Evolutionary conservation across 768 basidiomycete genomes (phyloP).

Genomic region (Pisolithus orientalis): DNA sequence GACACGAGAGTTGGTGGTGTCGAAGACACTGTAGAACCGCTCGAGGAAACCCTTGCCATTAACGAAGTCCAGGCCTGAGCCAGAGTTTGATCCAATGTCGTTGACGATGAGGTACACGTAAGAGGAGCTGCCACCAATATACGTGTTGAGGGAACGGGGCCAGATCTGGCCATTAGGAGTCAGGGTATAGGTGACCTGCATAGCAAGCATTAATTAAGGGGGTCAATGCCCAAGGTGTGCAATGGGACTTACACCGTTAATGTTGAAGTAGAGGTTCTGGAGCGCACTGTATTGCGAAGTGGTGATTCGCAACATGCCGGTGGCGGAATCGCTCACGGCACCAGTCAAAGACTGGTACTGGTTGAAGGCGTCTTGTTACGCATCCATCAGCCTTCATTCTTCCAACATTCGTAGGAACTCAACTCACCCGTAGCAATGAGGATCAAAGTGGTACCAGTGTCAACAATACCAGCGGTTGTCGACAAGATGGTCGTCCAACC

Average conservation of each 20-base stretch:
- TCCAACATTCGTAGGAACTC: background rate
- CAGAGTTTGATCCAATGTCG: background rate
- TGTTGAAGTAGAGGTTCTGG: slow-evolving; percentile 51
- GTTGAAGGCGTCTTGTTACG: slow-evolving; percentile 31
- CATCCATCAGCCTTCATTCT: background rate
- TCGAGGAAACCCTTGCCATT: background rate
- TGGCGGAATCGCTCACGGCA: slow-evolving; percentile 24
- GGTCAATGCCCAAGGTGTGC: too few species aligned
- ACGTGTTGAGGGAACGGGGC: slow-evolving; percentile 16
- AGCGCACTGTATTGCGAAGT: slow-evolving; percentile 43
- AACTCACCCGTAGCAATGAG: slow-evolving; percentile 37
- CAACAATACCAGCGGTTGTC: slow-evolving; percentile 50
- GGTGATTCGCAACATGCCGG: slow-evolving; percentile 52
- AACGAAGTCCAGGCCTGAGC: background rate
- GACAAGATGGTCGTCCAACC: slow-evolving; percentile 41
- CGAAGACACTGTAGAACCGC: slow-evolving; percentile 32
- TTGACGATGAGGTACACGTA: background rate
- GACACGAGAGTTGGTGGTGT: slow-evolving; percentile 23
- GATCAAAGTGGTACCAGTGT: slow-evolving; percentile 53
- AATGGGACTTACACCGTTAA: slow-evolving; percentile 36
- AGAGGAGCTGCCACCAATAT: background rate
- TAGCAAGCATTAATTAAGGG: background rate
- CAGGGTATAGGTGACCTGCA: slow-evolving; percentile 29
- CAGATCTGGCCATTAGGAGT: slow-evolving; percentile 41
- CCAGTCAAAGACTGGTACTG: slow-evolving; percentile 42